A percentile compares a stretch with the other conserved stretches of the same genome.
phyloP scores from a whole-genome alignment of 1,284 basidiomycete species.

The Meripilus lineatus region DNA sequence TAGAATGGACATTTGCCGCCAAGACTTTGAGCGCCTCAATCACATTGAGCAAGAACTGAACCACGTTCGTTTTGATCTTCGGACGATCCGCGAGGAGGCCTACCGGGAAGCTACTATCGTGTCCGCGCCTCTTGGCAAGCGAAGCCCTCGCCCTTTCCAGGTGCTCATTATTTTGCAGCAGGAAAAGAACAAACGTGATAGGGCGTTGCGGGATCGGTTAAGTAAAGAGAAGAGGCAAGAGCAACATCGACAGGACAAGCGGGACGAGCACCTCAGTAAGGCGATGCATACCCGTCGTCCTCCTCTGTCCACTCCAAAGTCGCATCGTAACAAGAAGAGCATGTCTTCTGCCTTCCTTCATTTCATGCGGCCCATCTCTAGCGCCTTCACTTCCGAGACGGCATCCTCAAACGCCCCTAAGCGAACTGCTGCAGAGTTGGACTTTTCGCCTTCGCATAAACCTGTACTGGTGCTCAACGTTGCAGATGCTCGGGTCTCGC shows the following conservation, averaged over 20 bases:
- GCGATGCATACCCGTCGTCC: conserved; percentile 57
- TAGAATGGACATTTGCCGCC: conserved; percentile 52
- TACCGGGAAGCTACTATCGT: conserved; percentile 52
- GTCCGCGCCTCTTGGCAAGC: conserved; percentile 38
- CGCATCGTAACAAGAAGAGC: conserved; percentile 79
- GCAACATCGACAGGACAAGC: conserved; percentile 61
- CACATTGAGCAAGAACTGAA: conserved; percentile 65
- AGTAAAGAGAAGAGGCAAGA: conserved; percentile 71
- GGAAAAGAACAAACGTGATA: conserved; percentile 77
- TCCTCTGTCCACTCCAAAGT: conserved; percentile 51
- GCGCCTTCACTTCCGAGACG: conserved; percentile 66
- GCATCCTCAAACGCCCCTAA: conserved; percentile 38
- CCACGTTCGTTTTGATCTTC: conserved; percentile 57
- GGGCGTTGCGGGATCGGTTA: conserved; percentile 56
- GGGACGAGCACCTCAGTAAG: conserved; percentile 67
- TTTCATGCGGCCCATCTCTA: conserved; percentile 82
- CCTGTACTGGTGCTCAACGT: conserved; percentile 70
- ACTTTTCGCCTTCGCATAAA: conserved; percentile 65
- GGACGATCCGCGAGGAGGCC: conserved; percentile 68
- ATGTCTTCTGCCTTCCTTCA: conserved; percentile 76
- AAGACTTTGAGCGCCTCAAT: conserved; percentile 69
- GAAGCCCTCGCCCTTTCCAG: conserved; percentile 63
- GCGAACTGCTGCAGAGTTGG: conserved; percentile 64
- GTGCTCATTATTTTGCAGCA: conserved; percentile 55
- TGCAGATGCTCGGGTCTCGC: conserved; percentile 61